Conservation (phyloP, 2,329 filamentous ascomycete genomes). For the Thermochaetoides dissita region DNA sequence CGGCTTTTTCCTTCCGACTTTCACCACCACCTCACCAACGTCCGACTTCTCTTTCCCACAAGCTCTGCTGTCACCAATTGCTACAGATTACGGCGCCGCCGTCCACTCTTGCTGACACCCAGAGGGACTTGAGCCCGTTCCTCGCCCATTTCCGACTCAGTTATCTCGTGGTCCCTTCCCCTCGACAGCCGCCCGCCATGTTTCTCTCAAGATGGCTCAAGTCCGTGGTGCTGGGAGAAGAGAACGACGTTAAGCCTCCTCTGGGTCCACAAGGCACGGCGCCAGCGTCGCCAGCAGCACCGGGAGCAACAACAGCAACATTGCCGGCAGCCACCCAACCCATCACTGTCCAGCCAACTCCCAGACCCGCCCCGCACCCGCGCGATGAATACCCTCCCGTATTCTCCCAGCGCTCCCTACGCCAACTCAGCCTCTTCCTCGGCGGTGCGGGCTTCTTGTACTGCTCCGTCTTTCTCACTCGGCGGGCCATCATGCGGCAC, state of each 20-base stretch:
- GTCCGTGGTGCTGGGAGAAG: neutral
- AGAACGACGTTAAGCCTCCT: neutral
- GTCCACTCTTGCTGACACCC: no score
- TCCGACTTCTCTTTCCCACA: no score
- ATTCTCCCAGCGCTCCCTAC: conserved; percentile 35
- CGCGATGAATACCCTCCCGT: conserved; percentile 10
- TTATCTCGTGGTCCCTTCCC: no score
- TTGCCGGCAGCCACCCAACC: neutral
- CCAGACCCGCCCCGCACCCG: neutral
- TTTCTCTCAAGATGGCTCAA: conserved; percentile 3
- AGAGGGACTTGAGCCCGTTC: no score
- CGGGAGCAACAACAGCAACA: neutral
- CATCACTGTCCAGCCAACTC: neutral
- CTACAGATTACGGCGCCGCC: no score
- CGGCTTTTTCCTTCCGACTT: no score
- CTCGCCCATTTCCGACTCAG: no score
- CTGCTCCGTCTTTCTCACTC: conserved; percentile 56
- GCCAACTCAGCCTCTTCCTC: conserved; percentile 56
- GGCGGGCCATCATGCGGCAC: conserved; percentile 54
- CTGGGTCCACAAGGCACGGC: neutral
- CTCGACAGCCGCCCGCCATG: neutral
- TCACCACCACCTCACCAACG: no score
- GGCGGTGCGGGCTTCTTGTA: conserved; percentile 64
- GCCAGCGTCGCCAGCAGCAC: neutral
- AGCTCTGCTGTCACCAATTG: no score